Base-by-base conservation (phyloP, 2,329 filamentous ascomycete genomes). In the Colletotrichum spaethianum region DNA sequence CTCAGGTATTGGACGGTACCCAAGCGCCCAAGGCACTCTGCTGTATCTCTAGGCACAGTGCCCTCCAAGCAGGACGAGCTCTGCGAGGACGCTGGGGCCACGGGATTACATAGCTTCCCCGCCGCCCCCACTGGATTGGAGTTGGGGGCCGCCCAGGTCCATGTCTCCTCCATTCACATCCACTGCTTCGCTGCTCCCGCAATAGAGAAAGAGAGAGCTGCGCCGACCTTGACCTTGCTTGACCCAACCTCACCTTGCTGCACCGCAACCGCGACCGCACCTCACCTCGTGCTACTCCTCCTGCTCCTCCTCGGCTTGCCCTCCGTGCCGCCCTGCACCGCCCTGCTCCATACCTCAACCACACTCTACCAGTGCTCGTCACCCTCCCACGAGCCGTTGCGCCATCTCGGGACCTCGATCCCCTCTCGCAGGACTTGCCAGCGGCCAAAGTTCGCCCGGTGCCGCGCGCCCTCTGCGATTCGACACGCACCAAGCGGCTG, bases 81-180 rank as follows among this genome's bases (percentile, higher is more conserved):
- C 64, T 38, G 33, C 38, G 14, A 26, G 36, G 28, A 40, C 63
- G 67, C 67, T 67, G 23, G 62, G 67, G 26, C 67, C 62, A 66
- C 23, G 60, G 53, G 63, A 60, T 70, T 70, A 70, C 67, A 70
- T 70, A 70, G 67, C 67, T 70, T 67, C 67, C 67, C 55, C 67
- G 62, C 67, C 46, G 46, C 61, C 67, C 63, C 62, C 67, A 70
- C 62, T 53, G 53, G 62, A 70, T 70, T 70, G 67, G 44, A 14
- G 40, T 66, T 53, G 42, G 52, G 46, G 67, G 64, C 64, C 26
- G 26, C 44, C 64, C 36, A 48, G 50, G 36, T 55, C 50, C 36
- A 57, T 38, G 31, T 28, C 59, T 52, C 33, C 42, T 50, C 60
- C 60, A 63, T 63, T 48, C 60, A 52, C 44, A 38, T 63, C 50